Percentiles rank a stretch among this genome's conserved stretches.
phyloP scores from a whole-genome alignment of 2,329 filamentous ascomycete genomes.

The Epichloe brachyelytri region DNA sequence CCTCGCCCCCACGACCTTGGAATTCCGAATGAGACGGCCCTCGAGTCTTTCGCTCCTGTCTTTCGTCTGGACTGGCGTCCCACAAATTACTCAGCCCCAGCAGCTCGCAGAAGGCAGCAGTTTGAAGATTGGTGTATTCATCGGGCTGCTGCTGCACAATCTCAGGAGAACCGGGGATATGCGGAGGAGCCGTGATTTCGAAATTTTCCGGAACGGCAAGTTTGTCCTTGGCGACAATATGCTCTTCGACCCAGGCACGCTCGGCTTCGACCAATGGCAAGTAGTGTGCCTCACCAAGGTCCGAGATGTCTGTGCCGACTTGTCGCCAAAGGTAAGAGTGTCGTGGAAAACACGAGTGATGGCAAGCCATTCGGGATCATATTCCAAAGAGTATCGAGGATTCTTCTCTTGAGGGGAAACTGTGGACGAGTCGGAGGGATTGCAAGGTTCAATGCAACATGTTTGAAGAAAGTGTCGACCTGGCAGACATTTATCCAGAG shows the following conservation, averaged over 20 bases:
- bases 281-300: slow-evolving; percentile 61
- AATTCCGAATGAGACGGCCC: slow-evolving; percentile 38
- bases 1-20: slow-evolving; percentile 21
- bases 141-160: slow-evolving; percentile 49
- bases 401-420: slow-evolving; percentile 8
- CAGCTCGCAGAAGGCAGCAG: slow-evolving; percentile 64
- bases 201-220: slow-evolving; percentile 71
- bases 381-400: slow-evolving; percentile 49
- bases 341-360: slow-evolving; percentile 73
- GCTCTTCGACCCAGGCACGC: slow-evolving; percentile 65
- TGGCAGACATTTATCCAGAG: slow-evolving; percentile 81
- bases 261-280: slow-evolving; percentile 53
- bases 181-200: slow-evolving; percentile 57
- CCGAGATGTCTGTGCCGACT: slow-evolving; percentile 36
- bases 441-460: slow-evolving; percentile 43
- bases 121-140: slow-evolving; percentile 84
- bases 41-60: slow-evolving; percentile 39
- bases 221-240: slow-evolving; percentile 50
- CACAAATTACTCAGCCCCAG: slow-evolving; percentile 66
- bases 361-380: slow-evolving; percentile 91
- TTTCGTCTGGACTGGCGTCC: slow-evolving; percentile 60
- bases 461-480: slow-evolving; percentile 74
- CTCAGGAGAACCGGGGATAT: slow-evolving; percentile 44
- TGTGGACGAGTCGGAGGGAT: slow-evolving; percentile 15
- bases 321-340: slow-evolving; percentile 51